These are phyloP conservation scores for Arthrobotrys megalospora DNA, from an alignment of 2,329 filamentous ascomycete genomes.

Conservation along the genomic window DNA sequence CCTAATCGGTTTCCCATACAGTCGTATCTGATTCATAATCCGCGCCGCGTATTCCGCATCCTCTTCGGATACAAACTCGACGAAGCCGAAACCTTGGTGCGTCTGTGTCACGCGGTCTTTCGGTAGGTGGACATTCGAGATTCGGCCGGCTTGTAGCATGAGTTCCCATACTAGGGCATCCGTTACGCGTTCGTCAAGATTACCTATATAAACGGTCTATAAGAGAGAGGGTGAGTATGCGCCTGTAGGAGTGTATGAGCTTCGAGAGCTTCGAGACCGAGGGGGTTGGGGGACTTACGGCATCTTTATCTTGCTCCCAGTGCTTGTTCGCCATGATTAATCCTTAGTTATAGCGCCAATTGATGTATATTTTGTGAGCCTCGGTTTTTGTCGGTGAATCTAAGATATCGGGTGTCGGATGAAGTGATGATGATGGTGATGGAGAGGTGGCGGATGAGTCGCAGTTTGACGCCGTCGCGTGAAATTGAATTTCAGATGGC, in stretches of 20 bases:
- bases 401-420: background rate
- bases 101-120: slow-evolving; percentile 97
- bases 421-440: slow-evolving; percentile 12
- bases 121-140: slow-evolving; percentile 97
- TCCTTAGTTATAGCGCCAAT: slow-evolving; percentile 1
- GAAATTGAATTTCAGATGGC: slow-evolving; percentile 17
- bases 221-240: slow-evolving; percentile 69
- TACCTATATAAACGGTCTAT: slow-evolving; percentile 92
- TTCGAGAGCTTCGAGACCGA: slow-evolving; percentile 23
- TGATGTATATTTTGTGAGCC: background rate
- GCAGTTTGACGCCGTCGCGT: slow-evolving; percentile 26
- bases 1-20: slow-evolving; percentile 94
- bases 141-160: slow-evolving; percentile 97
- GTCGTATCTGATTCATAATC: slow-evolving; percentile 94
- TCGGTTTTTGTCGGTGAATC: background rate
- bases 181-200: slow-evolving; percentile 95
- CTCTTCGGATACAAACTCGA: slow-evolving; percentile 95
- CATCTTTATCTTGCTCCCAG: slow-evolving; percentile 73
- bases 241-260: slow-evolving; percentile 72
- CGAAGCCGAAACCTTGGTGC: slow-evolving; percentile 98
- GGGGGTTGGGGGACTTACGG: slow-evolving; percentile 47
- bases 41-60: slow-evolving; percentile 97
- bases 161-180: slow-evolving; percentile 95
- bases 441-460: slow-evolving; percentile 8
- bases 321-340: slow-evolving; percentile 68